Evolutionary conservation across 208 protist species (phyloP).

Genomic region (Acanthamoeba lenticulata): DNA sequence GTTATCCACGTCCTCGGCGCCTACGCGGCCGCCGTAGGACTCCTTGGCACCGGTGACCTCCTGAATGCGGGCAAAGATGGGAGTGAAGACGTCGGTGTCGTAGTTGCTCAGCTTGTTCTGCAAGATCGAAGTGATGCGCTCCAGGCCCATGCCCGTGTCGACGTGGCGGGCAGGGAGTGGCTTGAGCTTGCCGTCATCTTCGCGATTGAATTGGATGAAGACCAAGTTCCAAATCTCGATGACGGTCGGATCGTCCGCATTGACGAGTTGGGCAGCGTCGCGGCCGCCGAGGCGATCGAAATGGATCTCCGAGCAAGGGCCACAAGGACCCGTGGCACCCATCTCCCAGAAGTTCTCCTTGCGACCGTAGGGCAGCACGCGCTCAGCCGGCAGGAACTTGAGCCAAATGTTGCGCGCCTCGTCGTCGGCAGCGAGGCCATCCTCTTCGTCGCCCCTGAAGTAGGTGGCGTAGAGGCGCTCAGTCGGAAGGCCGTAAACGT

Average conservation of each 20-base stretch:
- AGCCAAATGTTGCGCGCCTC: constrained; percentile 95
- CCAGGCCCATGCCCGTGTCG: constrained; percentile 85
- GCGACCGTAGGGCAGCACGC: constrained; percentile 35
- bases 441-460: constrained; percentile 95
- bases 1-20: constrained; percentile 89
- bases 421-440: constrained; percentile 91
- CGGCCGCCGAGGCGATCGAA: constrained; percentile 90
- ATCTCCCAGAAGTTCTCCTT: constrained; percentile 82
- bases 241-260: constrained; percentile 98
- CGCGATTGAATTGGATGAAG: constrained; percentile 77
- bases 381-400: constrained; percentile 86
- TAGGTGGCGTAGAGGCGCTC: constrained; percentile 98
- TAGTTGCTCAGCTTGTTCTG: constrained; percentile 97
- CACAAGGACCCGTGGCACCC: constrained; percentile 80
- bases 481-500: constrained; percentile 82
- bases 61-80: constrained; percentile 97
- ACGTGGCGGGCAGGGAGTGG: constrained; percentile 62
- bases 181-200: constrained; percentile 31
- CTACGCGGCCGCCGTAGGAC: constrained; percentile 89
- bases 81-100: constrained; percentile 98
- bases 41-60: constrained; percentile 91
- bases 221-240: constrained; percentile 86
- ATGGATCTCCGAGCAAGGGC: constrained; percentile 83
- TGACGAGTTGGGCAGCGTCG: constrained; percentile 96
- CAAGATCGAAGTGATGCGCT: constrained; percentile 79